Conservation (phyloP, 176 grass and related monocot genomes). For the Thinopyrum elongatum region DNA sequence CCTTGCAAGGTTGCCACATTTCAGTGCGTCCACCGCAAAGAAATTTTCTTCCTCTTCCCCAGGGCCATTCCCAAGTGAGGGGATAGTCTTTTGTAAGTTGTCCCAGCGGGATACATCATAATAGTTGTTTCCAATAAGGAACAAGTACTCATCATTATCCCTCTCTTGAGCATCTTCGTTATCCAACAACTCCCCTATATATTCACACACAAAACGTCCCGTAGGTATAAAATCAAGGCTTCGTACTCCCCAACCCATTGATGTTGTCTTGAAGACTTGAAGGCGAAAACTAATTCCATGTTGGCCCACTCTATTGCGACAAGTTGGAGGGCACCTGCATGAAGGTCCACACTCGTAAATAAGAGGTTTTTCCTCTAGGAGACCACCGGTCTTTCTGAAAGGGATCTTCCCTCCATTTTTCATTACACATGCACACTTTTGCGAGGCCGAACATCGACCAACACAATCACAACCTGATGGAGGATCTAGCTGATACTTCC, state of each 20-base stretch:
- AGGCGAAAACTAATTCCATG: constrained; percentile 72
- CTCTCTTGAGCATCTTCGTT: constrained; percentile 73
- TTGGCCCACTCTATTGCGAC: constrained; percentile 77
- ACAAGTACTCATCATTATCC: constrained; percentile 72
- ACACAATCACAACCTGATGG: constrained; percentile 58
- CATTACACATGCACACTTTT: constrained; percentile 49
- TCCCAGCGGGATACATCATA: constrained; percentile 73
- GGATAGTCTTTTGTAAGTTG: constrained; percentile 65
- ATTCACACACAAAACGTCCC: constrained; percentile 87
- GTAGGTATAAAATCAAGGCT: constrained; percentile 62
- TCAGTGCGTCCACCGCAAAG: constrained; percentile 67
- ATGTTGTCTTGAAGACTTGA: constrained; percentile 30
- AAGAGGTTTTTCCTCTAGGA: constrained; percentile 62
- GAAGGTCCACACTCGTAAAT: constrained; percentile 85
- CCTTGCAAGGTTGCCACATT: constrained; percentile 25
- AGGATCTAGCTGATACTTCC: constrained; percentile 17
- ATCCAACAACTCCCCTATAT: constrained; percentile 69
- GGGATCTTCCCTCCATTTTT: constrained; percentile 75
- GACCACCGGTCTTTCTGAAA: constrained; percentile 59
- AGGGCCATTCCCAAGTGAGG: constrained; percentile 55
- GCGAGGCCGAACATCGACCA: constrained; percentile 40
- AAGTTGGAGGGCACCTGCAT: constrained; percentile 79
- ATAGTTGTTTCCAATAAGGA: constrained; percentile 76
- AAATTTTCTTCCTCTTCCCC: constrained; percentile 29
- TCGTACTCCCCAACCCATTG: constrained; percentile 86